phyloP scores from a whole-genome alignment of 1,139 yeast genomes.

The Eremothecium cymbalariae region DNA sequence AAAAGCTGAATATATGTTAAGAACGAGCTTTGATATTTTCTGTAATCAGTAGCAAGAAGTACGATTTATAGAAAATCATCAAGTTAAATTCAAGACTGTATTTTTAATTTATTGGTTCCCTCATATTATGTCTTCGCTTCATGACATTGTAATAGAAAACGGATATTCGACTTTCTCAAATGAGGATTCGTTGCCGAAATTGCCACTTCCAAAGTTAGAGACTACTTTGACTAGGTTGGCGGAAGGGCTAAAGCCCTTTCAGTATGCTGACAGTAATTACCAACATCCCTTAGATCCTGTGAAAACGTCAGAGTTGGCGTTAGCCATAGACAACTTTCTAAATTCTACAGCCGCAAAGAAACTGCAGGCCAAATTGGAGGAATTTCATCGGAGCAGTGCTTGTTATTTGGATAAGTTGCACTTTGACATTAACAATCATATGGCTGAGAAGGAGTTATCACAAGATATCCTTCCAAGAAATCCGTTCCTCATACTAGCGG shows the following conservation, averaged over 20 bases:
- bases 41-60: too few relatives aligned
- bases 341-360: slow-evolving; percentile 36
- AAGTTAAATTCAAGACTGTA: too few relatives aligned
- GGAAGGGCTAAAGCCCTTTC: slow-evolving; percentile 27
- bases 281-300: slow-evolving; percentile 24
- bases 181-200: slow-evolving; percentile 17
- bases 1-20: too few relatives aligned
- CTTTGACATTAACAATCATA: slow-evolving; percentile 46
- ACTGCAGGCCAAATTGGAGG: slow-evolving; percentile 47
- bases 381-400: slow-evolving; percentile 37
- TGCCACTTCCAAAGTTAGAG: slow-evolving; percentile 24
- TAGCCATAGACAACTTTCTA: slow-evolving; percentile 37
- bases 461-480: slow-evolving; percentile 68
- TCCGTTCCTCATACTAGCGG: slow-evolving; percentile 64
- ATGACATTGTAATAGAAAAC: too few relatives aligned
- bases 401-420: slow-evolving; percentile 51
- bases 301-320: slow-evolving; percentile 16
- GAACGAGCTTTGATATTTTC: too few relatives aligned
- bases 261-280: slow-evolving; percentile 30
- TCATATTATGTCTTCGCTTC: too few relatives aligned
- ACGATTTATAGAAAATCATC: too few relatives aligned
- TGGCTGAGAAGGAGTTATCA: slow-evolving; percentile 53
- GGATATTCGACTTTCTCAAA: slow-evolving; percentile 3
- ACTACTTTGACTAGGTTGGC: slow-evolving; percentile 21
- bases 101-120: too few relatives aligned